Evolutionary conservation across 768 basidiomycete genomes (phyloP), one percentile per base, ranked within the genome.

Genomic region (Lactarius psammicola): DNA sequence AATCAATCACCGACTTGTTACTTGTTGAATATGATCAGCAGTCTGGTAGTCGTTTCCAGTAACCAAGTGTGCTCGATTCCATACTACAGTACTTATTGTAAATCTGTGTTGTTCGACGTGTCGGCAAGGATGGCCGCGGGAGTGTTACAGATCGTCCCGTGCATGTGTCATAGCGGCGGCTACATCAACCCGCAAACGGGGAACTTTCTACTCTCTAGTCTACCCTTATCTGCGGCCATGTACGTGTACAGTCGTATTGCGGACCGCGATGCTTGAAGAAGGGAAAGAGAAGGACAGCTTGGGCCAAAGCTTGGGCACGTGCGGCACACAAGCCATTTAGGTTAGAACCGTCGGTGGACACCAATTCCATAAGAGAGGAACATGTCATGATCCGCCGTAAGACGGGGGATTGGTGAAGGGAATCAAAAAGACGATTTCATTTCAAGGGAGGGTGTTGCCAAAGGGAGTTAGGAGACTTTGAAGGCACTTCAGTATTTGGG

Each of bases 381-480:
- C 59, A 49, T 56, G 44, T 54, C 40, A 20, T 56, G 64, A 61
- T 61, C 56, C 60, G 60, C 60, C 56, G 38, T 18, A 51, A n/a
- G 60, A 62, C 56, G 56, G 60, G 56, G 20, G 31, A n/a, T 31
- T 18, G 56, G 65, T n/a, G 49, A 51, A 31, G 38, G 36, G 18
- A 62, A 57, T 58, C 8, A 56, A 42, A 30, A 28, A 18, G 56
- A 26, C 46, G 26, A n/a, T 51, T n/a, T 62, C 28, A n/a, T n/a
- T 56, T 30, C 36, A 65, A 49, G 53, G 26, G 17, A 26, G n/a
- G 40, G 11, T 18, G 42, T 49, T 57, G 18, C n/a, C 51, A 34
- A 51, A 51, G 49, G 49, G 49, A 31, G 54, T 31, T 26, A 31
- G 33, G 60, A 85, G 76, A 72, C 88, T 69, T 84, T 85, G 75